Evolutionary conservation across 495 filamentous ascomycete genomes (phyloP), one percentile per base, ranked within the genome.

Genomic region (Rhypophila decipiens): DNA sequence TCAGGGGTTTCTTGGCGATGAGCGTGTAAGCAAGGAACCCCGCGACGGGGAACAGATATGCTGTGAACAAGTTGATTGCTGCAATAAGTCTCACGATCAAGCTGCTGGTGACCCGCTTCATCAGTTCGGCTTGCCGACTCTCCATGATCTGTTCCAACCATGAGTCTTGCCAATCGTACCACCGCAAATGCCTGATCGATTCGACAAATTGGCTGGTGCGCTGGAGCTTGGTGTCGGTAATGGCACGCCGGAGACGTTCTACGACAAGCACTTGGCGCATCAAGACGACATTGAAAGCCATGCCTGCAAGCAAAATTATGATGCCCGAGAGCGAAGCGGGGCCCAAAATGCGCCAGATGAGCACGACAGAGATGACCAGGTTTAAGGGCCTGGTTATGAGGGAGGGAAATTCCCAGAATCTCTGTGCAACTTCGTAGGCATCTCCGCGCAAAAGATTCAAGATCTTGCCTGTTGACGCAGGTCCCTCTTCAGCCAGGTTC

Each of bases 91-190:
- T 73, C 20, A 55, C 64, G 68, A 79, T 83, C 5, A 90, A 47
- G 41, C 72, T 79, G 1, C 82, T 80, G 2, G 82, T 63, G n/a
- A 91, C 69, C 11, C 82, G 74, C 12, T 84, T 65, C 21, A 76
- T 70, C 45, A 94, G 49, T 56, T 94, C 88, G 22, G 73, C 66
- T 42, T 82, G 74, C 34, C 88, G 74, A 19, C 82, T 75, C 43
- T 80, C 73, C 77, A 91, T 80, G 48, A 91, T 85, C 42, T 77
- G 74, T 13, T 64, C 70, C 20, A 90, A 77, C 88, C 88, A 94
- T 39, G 81, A 74, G 42, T 79, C 73, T 64, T 94, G 86, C 88
- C 88, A 94, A 24, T 82, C 86, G 57, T 94, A 90, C 83, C 85
- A 94, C 11, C 88, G 78, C 18, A 94, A 71, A 55, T 90, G 87